Base-by-base conservation (phyloP, 2,329 filamentous ascomycete genomes). In the Cladophialophora yegresii region DNA sequence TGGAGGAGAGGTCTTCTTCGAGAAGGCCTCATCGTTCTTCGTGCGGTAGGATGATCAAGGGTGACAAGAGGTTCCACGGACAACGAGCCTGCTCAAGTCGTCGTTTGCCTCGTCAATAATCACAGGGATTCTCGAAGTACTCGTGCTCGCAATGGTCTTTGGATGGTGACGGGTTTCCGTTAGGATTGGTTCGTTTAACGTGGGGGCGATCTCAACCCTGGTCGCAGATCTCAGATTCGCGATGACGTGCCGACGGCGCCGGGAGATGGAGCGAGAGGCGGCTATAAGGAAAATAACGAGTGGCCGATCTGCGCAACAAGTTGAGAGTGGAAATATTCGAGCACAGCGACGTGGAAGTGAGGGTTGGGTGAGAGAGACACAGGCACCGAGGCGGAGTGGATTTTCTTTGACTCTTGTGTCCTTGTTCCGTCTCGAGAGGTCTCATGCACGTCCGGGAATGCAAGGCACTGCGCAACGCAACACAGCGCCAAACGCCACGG, bases 11-110 rank as follows among this genome's bases (percentile, higher is more conserved):
- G 59, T 69, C 62, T 66, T 63, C 66, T 64, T 56, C 61, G 56
- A n/a, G 61, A 66, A 20, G 64, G 61, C 32, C 66, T 68, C 64
- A 68, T 68, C 53, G 51, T 63, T 30, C 23, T 55, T 33, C 32
- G 8, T 30, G 26, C 28, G 53, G 45, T 49, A 7, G 10, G 49
- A 50, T 22, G n/a, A 16, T 33, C 22, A 23, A 16, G 9, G 54
- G 10, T 43, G n/a, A 9, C 13, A 5, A 6, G 8, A 12, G 51
- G 5, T 26, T 23, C 36, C 36, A 40, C 49, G 22, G 58, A 20
- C 55, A 16, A 50, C 30, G 56, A 63, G 51, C 49, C 50, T 26
- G 49, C 56, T 54, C 23, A 23, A 54, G 33, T 36, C 30, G 40
- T 33, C 26, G 49, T 54, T 12, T 61, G 22, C 54, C 33, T 36